Percentiles rank a stretch among this genome's conserved stretches.
Conservation (phyloP, 805 yeast genomes). For the Candida railenensis region DNA sequence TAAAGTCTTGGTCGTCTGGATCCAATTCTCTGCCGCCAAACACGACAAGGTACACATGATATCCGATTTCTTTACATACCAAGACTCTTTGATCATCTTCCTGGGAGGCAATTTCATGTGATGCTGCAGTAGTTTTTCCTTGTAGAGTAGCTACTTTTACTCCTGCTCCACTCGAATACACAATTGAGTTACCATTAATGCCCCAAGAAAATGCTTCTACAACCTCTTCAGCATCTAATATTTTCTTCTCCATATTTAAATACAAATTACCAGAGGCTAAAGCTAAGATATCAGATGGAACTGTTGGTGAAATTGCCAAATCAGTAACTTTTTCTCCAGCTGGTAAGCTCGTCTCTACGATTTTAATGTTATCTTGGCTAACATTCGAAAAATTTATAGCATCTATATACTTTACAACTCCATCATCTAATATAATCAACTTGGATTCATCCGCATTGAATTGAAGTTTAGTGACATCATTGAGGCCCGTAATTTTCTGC, state of each 20-base stretch:
- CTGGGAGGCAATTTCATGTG: constrained; percentile 8
- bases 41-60: constrained; percentile 15
- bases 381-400: not conserved
- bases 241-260: no score
- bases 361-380: not conserved
- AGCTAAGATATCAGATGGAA: not conserved
- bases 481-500: constrained; percentile 5
- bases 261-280: not conserved
- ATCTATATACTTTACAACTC: constrained; percentile 14
- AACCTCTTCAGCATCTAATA: no score
- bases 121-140: constrained; percentile 9
- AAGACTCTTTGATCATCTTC: constrained; percentile 14
- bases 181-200: constrained; percentile 17
- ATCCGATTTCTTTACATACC: constrained; percentile 11
- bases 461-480: constrained; percentile 15
- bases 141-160: constrained; percentile 11
- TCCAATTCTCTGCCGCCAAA: constrained; percentile 25
- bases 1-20: constrained; percentile 28
- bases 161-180: constrained; percentile 18
- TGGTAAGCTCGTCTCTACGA: not conserved
- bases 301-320: not conserved
- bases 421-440: constrained; percentile 25
- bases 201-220: constrained; percentile 13
- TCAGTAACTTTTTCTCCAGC: not conserved
- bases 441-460: constrained; percentile 30